Conservation (phyloP, 805 yeast genomes). For the Candida berthetii region DNA sequence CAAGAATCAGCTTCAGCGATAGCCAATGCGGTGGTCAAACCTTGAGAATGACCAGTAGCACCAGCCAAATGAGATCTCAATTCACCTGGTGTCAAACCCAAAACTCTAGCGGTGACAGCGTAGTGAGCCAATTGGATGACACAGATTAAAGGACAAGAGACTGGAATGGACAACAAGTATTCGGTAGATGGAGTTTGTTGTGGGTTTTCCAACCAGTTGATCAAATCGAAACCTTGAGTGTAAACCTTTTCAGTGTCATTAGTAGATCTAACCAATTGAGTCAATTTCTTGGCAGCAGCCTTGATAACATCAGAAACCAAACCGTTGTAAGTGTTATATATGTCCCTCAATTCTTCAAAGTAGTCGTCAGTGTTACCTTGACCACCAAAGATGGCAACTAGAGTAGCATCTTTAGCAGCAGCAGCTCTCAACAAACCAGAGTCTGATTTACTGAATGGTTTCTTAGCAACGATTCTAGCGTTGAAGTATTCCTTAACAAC, state of each 20-base stretch:
- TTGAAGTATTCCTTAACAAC: slow-evolving; percentile 75
- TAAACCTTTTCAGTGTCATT: slow-evolving; percentile 80
- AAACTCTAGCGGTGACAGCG: slow-evolving; percentile 76
- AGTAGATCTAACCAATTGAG: slow-evolving; percentile 60
- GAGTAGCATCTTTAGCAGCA: slow-evolving; percentile 47
- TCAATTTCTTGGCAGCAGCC: slow-evolving; percentile 63
- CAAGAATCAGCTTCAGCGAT: slow-evolving; percentile 78
- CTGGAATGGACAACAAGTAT: slow-evolving; percentile 85
- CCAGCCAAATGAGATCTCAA: slow-evolving; percentile 63
- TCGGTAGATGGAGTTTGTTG: slow-evolving; percentile 86
- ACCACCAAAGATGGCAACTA: slow-evolving; percentile 93
- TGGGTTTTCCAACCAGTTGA: slow-evolving; percentile 82
- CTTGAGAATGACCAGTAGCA: slow-evolving; percentile 88
- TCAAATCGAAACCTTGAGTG: slow-evolving; percentile 88
- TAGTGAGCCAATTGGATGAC: slow-evolving; percentile 92
- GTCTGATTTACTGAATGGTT: slow-evolving; percentile 42
- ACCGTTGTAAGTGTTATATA: slow-evolving; percentile 72
- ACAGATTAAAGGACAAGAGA: slow-evolving; percentile 96
- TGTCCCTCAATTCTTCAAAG: slow-evolving; percentile 90
- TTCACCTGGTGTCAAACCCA: slow-evolving; percentile 89
- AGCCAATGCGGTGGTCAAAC: slow-evolving; percentile 89
- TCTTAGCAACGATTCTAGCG: slow-evolving; percentile 44
- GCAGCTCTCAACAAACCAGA: slow-evolving; percentile 63
- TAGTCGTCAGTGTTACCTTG: slow-evolving; percentile 98
- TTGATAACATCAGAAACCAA: slow-evolving; percentile 66